Conservation (phyloP, 2,329 filamentous ascomycete genomes). For the Colletotrichum tropicicola region DNA sequence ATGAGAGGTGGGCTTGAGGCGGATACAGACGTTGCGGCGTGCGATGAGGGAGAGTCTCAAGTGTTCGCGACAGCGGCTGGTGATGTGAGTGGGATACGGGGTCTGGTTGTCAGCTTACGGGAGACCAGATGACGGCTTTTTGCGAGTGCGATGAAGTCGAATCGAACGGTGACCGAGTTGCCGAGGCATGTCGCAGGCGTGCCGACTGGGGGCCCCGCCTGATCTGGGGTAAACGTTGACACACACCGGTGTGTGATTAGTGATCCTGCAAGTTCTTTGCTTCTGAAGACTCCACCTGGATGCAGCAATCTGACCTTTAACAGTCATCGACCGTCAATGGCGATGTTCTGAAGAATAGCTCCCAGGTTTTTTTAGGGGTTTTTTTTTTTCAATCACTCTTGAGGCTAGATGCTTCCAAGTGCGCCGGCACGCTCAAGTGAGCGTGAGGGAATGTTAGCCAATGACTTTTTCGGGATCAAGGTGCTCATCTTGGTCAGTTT, state of each 20-base stretch:
- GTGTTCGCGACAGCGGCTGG: too few species aligned
- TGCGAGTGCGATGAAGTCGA: constrained; percentile 17
- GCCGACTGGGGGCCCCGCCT: constrained; percentile 18
- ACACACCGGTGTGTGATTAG: background rate
- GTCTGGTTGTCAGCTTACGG: background rate
- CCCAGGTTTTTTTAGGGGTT: too few species aligned
- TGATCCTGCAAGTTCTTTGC: background rate
- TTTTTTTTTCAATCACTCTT: too few species aligned
- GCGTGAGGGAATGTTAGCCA: background rate
- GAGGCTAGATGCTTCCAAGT: too few species aligned
- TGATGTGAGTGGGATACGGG: too few species aligned
- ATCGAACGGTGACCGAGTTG: constrained; percentile 18
- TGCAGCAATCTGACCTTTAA: background rate
- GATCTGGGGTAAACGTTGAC: constrained; percentile 4
- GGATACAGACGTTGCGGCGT: too few species aligned
- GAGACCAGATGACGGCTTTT: constrained; percentile 13
- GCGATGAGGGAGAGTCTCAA: background rate
- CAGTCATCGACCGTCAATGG: background rate
- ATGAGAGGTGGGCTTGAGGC: too few species aligned
- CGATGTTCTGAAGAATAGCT: too few species aligned
- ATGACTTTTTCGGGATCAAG: background rate
- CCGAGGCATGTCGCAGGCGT: constrained; percentile 27
- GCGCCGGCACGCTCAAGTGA: background rate
- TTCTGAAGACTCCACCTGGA: background rate
- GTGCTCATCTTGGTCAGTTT: background rate